These are phyloP conservation scores for Fistulinella staudtii DNA, from an alignment of 1,284 basidiomycete species.

Conservation along the genomic window DNA sequence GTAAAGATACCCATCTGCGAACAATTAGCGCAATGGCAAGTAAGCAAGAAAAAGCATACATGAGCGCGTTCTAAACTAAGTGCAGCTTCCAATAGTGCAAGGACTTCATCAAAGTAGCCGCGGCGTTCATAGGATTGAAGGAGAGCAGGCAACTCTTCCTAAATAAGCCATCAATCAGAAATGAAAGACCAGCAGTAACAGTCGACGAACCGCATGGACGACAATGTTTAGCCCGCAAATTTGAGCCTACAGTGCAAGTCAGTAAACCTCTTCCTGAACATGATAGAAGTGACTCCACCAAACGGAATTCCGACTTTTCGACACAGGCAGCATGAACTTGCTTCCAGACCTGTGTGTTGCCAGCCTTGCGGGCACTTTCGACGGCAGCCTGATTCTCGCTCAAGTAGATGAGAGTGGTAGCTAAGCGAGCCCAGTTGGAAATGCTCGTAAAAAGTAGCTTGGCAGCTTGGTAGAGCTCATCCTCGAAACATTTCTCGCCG, in stretches of 20 bases:
- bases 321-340: conserved; percentile 99
- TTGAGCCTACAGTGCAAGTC: conserved; percentile 61
- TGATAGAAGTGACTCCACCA: conserved; percentile 42
- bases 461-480: conserved; percentile 96
- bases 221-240: conserved; percentile 97
- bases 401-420: conserved; percentile 97
- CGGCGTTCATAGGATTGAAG: conserved; percentile 87
- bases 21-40: not conserved
- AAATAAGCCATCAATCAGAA: conserved; percentile 9
- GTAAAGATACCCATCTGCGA: conserved; percentile 86
- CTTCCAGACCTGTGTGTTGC: conserved; percentile 99
- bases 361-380: conserved; percentile 97
- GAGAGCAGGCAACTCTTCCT: conserved; percentile 86
- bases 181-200: not conserved
- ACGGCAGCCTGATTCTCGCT: conserved; percentile 98
- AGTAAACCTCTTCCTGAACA: not conserved
- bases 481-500: conserved; percentile 99
- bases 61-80: conserved; percentile 95
- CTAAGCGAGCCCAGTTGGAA: conserved; percentile 97
- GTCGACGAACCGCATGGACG: conserved; percentile 72
- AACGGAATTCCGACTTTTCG: conserved; percentile 94
- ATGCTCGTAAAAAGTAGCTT: conserved; percentile 96
- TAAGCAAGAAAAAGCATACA: conserved; percentile 44
- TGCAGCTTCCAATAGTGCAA: conserved; percentile 89
- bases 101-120: conserved; percentile 94